These are phyloP conservation scores for Penicillium egyptiacum DNA, from an alignment of 495 filamentous ascomycete species.

Conservation along the genomic window DNA sequence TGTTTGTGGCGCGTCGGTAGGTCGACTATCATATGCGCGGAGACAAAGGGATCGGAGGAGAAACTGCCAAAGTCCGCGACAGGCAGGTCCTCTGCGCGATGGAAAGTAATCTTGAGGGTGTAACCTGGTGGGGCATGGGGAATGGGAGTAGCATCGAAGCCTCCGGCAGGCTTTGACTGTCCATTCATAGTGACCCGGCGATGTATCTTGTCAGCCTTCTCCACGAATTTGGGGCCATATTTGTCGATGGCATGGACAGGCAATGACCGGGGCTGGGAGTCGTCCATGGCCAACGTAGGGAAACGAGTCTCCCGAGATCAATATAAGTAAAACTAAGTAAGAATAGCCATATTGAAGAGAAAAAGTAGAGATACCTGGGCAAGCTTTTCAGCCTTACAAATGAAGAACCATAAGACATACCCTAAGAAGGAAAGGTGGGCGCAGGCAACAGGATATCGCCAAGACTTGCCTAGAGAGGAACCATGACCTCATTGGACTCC, in stretches of 20 bases:
- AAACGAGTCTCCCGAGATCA: neutral
- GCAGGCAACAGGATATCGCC: slow-evolving; percentile 2
- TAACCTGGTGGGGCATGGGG: slow-evolving; percentile 72
- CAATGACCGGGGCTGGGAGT: slow-evolving; percentile 22
- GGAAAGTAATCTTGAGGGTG: slow-evolving; percentile 82
- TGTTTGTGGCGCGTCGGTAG: slow-evolving; percentile 76
- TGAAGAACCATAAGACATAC: neutral
- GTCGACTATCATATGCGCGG: slow-evolving; percentile 62
- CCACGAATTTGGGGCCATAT: slow-evolving; percentile 50
- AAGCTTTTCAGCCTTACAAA: slow-evolving; percentile 16
- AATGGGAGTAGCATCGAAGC: slow-evolving; percentile 75
- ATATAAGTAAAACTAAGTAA: neutral
- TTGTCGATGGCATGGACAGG: slow-evolving; percentile 33
- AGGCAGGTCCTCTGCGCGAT: slow-evolving; percentile 75
- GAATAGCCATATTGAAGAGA: neutral
- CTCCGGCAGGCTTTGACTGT: slow-evolving; percentile 61
- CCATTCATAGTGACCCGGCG: slow-evolving; percentile 42
- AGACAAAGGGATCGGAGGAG: slow-evolving; percentile 82
- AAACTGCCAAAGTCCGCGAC: slow-evolving; percentile 73
- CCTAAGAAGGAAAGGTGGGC: neutral
- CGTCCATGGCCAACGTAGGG: slow-evolving; percentile 15
- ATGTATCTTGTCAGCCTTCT: slow-evolving; percentile 60
- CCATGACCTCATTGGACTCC: neutral
- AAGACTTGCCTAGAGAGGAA: neutral
- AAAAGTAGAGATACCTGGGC: neutral